Percentiles rank a stretch among this genome's conserved stretches.
These are phyloP conservation scores for Lichtheimia corymbifera DNA, from an alignment of 371 early-diverging fungal species.

Conservation along the genomic window DNA sequence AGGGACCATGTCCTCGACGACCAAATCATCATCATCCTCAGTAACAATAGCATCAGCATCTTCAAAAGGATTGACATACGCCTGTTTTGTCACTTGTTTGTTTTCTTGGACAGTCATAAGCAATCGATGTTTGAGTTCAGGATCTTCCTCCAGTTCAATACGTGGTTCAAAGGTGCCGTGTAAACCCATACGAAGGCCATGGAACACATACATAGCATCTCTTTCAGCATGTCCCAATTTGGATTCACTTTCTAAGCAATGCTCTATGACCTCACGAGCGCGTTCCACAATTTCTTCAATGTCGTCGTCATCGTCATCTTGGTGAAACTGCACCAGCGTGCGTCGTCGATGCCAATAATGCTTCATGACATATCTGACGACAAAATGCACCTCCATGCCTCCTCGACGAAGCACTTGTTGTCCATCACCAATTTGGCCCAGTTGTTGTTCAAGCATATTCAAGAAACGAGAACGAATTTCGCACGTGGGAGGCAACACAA, in stretches of 20 bases:
- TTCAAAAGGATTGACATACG: constrained; percentile 49
- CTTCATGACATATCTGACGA: constrained; percentile 39
- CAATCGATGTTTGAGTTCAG: constrained; percentile 25
- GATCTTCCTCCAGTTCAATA: constrained; percentile 39
- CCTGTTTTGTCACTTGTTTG: constrained; percentile 23
- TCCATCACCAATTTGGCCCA: constrained; percentile 27
- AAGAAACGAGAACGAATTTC: constrained; percentile 31
- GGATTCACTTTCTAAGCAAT: constrained; percentile 50
- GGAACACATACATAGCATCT: constrained; percentile 56
- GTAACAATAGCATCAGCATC: constrained; percentile 42
- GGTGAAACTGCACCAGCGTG: constrained; percentile 8
- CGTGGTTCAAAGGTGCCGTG: constrained; percentile 34
- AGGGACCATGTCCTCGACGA: neutral
- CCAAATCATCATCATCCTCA: constrained; percentile 33
- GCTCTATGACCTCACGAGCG: constrained; percentile 38
- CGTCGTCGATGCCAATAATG: constrained; percentile 15
- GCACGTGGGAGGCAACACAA: constrained; percentile 40
- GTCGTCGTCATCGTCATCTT: constrained; percentile 24
- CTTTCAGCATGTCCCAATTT: constrained; percentile 47
- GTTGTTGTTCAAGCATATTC: constrained; percentile 21
- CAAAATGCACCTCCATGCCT: constrained; percentile 47
- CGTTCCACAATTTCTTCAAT: constrained; percentile 28
- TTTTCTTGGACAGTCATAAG: constrained; percentile 25
- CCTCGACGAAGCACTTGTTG: constrained; percentile 31
- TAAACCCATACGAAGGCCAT: constrained; percentile 42